phyloP scores from a whole-genome alignment of 495 filamentous ascomycete species.

The Hypoxylon trugodes region DNA sequence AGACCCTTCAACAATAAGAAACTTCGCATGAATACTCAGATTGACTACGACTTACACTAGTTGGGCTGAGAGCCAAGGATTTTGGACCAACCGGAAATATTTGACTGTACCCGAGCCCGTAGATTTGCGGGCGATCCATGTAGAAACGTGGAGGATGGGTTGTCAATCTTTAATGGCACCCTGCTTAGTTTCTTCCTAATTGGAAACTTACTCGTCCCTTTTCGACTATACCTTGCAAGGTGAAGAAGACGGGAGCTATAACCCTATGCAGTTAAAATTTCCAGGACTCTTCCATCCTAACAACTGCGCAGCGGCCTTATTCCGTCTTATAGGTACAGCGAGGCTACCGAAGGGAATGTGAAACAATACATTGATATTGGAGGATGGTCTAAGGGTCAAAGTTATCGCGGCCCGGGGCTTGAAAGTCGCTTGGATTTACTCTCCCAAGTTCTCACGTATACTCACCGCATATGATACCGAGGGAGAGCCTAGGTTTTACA shows the following conservation, averaged over 20 bases:
- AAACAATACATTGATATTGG: too few relatives aligned
- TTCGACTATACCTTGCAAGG: constrained; percentile 13
- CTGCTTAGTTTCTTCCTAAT: constrained; percentile 8
- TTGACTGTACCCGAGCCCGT: constrained; percentile 20
- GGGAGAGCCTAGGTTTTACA: constrained; percentile 1
- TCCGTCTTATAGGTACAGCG: too few relatives aligned
- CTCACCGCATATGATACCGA: neutral
- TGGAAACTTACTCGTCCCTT: constrained; percentile 6
- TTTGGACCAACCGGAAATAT: constrained; percentile 36
- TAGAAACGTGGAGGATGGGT: constrained; percentile 38
- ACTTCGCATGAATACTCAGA: too few relatives aligned
- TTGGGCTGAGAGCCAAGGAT: constrained; percentile 32
- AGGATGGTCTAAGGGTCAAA: too few relatives aligned
- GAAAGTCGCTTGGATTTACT: too few relatives aligned
- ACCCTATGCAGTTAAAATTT: too few relatives aligned
- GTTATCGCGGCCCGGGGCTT: neutral
- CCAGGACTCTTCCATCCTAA: neutral
- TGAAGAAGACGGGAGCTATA: constrained; percentile 5
- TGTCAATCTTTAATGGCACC: constrained; percentile 24
- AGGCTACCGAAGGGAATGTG: too few relatives aligned
- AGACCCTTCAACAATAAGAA: constrained; percentile 2
- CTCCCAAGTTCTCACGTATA: too few relatives aligned
- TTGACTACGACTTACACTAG: too few relatives aligned
- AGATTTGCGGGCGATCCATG: constrained; percentile 37
- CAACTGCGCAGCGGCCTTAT: neutral